Percentiles rank a stretch among this genome's conserved stretches.
Conservation (phyloP, 169 alveolate species). For the Plasmodium gonderi region DNA sequence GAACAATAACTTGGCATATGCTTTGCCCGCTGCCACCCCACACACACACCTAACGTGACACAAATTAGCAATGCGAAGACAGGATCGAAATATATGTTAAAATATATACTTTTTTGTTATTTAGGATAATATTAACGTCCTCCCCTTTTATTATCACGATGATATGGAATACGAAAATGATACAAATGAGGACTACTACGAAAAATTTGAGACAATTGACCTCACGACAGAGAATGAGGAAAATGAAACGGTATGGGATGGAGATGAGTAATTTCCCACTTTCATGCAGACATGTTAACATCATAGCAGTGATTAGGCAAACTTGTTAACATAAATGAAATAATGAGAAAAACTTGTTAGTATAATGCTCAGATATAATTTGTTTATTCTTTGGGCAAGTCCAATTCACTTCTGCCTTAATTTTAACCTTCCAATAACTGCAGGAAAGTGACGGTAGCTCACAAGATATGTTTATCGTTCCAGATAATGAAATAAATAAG, state of each 20-base stretch:
- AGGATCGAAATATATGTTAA: not conserved
- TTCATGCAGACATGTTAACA: not conserved
- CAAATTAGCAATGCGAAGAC: too few species aligned
- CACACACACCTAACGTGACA: too few species aligned
- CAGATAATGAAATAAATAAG: slow-evolving; percentile 60
- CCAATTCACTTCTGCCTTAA: not conserved
- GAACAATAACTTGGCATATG: too few species aligned
- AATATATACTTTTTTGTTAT: not conserved
- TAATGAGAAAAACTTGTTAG: not conserved
- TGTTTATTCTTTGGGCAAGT: not conserved
- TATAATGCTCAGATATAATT: not conserved
- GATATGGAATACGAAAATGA: slow-evolving; percentile 74
- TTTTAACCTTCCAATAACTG: not conserved
- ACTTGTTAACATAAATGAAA: not conserved
- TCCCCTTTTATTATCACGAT: slow-evolving; percentile 65
- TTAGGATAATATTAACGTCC: slow-evolving; percentile 57
- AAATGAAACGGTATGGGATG: slow-evolving; percentile 50
- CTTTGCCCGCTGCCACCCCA: too few species aligned
- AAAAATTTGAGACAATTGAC: slow-evolving; percentile 59
- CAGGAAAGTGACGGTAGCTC: slow-evolving; percentile 75
- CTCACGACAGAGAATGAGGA: slow-evolving; percentile 74
- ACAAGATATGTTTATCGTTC: slow-evolving; percentile 75
- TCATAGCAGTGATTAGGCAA: not conserved
- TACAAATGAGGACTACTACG: slow-evolving; percentile 70
- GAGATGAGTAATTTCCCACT: not conserved